These are phyloP conservation scores for Rugonectria rugulosa DNA, from an alignment of 2,329 filamentous ascomycete species.

Conservation along the genomic window DNA sequence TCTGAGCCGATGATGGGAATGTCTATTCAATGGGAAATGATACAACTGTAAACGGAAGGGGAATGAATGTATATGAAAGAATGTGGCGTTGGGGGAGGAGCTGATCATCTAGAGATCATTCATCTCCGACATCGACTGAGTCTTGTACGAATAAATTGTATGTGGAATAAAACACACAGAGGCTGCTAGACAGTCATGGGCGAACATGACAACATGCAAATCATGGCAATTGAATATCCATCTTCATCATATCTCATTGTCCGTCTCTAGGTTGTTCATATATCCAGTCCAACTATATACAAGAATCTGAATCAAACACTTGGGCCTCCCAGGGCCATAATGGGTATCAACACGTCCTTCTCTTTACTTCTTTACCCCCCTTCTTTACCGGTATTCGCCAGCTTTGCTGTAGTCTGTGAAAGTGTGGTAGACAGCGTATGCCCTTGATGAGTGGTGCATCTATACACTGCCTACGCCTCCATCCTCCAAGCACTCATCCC, in stretches of 20 bases:
- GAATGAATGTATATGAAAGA: too few species aligned
- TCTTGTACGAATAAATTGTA: too few species aligned
- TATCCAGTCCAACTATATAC: conserved; percentile 21
- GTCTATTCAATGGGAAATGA: too few species aligned
- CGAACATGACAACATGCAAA: too few species aligned
- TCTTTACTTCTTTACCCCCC: conserved; percentile 5
- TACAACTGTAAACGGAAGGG: too few species aligned
- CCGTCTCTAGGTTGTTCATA: not conserved
- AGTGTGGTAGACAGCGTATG: not conserved
- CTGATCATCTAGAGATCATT: too few species aligned
- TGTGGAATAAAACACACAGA: too few species aligned
- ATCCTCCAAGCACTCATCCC: conserved; percentile 79
- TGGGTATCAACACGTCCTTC: conserved; percentile 41
- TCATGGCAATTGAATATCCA: too few species aligned
- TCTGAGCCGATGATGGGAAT: too few species aligned
- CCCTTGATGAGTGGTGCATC: conserved; percentile 15
- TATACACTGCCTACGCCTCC: conserved; percentile 58
- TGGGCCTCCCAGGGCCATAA: conserved; percentile 23
- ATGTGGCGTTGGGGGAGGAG: too few species aligned
- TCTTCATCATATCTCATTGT: conserved; percentile 26
- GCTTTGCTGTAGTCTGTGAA: not conserved
- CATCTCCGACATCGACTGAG: too few species aligned
- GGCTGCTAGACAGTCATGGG: too few species aligned
- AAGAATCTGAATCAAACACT: conserved; percentile 23
- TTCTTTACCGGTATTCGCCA: not conserved